These are phyloP conservation scores for Tetragonia tetragonoides DNA, from an alignment of 148 eudicot species.

Conservation along the genomic window DNA sequence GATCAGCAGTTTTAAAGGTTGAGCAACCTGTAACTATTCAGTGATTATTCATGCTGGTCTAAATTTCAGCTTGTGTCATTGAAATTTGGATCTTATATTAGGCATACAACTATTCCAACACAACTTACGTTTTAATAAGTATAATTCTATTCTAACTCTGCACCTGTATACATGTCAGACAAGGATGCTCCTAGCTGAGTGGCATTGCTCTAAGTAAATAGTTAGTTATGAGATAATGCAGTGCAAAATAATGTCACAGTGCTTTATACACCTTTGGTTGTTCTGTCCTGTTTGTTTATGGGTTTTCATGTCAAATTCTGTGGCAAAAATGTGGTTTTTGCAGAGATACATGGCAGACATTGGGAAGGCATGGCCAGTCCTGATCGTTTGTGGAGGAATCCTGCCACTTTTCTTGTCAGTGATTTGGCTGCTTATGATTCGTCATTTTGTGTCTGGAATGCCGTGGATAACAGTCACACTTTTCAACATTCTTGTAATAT, in stretches of 20 bases:
- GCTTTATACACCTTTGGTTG: neutral
- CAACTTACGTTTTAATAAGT: neutral
- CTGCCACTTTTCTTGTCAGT: constrained; percentile 79
- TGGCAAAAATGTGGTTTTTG: constrained; percentile 27
- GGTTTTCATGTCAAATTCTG: neutral
- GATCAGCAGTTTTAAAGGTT: constrained; percentile 88
- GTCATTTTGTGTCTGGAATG: constrained; percentile 93
- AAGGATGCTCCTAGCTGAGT: neutral
- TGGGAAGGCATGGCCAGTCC: constrained; percentile 88
- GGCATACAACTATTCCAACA: neutral
- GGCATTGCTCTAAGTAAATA: neutral
- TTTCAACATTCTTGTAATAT: constrained; percentile 73
- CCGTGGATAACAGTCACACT: constrained; percentile 92
- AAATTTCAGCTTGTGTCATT: neutral
- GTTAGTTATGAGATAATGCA: neutral
- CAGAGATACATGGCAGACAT: constrained; percentile 98
- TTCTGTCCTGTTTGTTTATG: neutral
- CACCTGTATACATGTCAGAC: neutral
- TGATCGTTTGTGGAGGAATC: constrained; percentile 91
- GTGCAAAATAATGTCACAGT: neutral
- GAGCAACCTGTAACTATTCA: neutral
- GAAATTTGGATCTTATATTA: neutral
- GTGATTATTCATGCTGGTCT: neutral
- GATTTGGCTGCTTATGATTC: constrained; percentile 87
- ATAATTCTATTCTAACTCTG: neutral